Percentiles rank a stretch among this genome's conserved stretches.
These are phyloP conservation scores for Termitomyces sp. DNA, from an alignment of 768 basidiomycete species.

Conservation along the genomic window DNA sequence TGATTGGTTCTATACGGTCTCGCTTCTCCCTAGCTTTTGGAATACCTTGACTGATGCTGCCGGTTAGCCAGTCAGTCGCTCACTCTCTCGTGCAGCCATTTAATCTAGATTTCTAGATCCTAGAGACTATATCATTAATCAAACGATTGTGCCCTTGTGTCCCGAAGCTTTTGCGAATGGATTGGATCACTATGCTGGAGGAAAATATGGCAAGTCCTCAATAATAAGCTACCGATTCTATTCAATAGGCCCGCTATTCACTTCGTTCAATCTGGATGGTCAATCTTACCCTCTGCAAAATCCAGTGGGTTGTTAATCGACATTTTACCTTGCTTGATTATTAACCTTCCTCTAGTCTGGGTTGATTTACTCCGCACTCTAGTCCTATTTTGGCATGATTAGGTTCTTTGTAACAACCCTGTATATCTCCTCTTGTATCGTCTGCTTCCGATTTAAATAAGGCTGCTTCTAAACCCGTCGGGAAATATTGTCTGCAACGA, in stretches of 20 bases:
- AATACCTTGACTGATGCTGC: conserved; percentile 34
- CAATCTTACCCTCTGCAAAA: neutral
- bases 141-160: conserved; percentile 29
- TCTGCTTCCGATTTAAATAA: neutral
- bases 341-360: neutral
- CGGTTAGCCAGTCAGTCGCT: conserved; percentile 27
- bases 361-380: neutral
- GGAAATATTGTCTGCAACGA: too few relatives aligned
- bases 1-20: conserved; percentile 35
- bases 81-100: neutral
- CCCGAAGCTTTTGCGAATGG: neutral
- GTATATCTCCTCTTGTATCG: neutral
- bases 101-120: conserved; percentile 32
- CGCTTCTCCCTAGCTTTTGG: conserved; percentile 51
- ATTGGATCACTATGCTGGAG: neutral
- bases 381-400: neutral
- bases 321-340: neutral
- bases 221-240: conserved; percentile 3
- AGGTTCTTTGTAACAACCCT: neutral
- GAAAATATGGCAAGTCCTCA: neutral
- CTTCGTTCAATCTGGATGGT: neutral
- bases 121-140: conserved; percentile 44
- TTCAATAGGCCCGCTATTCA: neutral
- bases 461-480: neutral
- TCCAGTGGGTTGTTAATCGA: neutral